Base-by-base conservation (phyloP, 1,139 yeast genomes). In the Blastobotrys petasosporus region DNA sequence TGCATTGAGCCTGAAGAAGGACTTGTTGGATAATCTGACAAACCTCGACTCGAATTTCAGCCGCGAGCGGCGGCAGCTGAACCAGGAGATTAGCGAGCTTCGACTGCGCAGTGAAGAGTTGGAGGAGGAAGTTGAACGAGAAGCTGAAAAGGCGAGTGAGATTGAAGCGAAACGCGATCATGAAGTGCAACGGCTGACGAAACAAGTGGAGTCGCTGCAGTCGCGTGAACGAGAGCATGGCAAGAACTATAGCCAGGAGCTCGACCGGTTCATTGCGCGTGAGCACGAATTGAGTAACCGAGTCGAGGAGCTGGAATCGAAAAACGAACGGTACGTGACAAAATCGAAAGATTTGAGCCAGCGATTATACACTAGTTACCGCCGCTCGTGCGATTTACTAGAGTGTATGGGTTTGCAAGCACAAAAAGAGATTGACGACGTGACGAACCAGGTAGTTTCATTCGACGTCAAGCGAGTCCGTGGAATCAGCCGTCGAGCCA, bases 341-440 rank as follows among this genome's bases (percentile, higher is more conserved):
- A 47, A 56, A 31, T 59, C 71, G 29, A 65, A 64, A 33, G 72
- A 66, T 35, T 52, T 73, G 39, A 63, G 71, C 39, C 65, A 63
- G 42, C 60, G 67, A 32, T 53, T 72, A 12, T 65, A 57, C 48
- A 60, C 66, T 4, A 64, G 68, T 33, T 60, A 71, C 46, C 57
- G 61, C n/a, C 62, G 81, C 35, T 72, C 77, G 44, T 79, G 85
- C 55, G 69, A 75, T 44, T 68, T 85, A 2, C 68, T 90, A 45
- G 95, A 86, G 58, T 75, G 85, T 1, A 80, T 88, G 73, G 97
- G 97, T 0, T 69, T 90, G 44, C 69, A 65, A 51, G 66, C 67
- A 0, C 49, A 57, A 28, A 63, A 63, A 38, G 63, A 57, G 40
- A 44, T 55, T 33, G 67, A 63, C 40, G 58, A 57, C 6, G 54